phyloP scores from a whole-genome alignment of 164 flowering plant genomes.

The Kalanchoe fedtschenkoi region DNA sequence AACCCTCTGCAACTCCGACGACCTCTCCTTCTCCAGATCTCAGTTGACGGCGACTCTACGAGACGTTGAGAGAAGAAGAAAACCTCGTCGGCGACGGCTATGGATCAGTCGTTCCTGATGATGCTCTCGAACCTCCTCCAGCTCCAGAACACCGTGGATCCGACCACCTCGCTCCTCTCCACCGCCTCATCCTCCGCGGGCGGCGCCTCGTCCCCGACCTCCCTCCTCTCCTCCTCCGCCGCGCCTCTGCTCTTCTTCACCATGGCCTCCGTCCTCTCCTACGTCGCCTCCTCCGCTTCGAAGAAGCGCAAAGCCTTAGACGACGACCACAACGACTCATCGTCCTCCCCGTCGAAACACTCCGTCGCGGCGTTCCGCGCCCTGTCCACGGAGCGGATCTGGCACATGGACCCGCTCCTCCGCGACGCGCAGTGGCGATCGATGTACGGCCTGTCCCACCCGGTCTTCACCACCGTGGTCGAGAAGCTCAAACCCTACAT shows the following conservation, averaged over 20 bases:
- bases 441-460: slow-evolving; percentile 79
- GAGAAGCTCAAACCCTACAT: slow-evolving; percentile 79
- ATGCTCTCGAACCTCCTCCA: slow-evolving; percentile 90
- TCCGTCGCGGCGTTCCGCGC: slow-evolving; percentile 74
- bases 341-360: slow-evolving; percentile 26
- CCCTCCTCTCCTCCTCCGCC: slow-evolving; percentile 40
- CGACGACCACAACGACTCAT: slow-evolving; percentile 8
- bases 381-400: slow-evolving; percentile 68
- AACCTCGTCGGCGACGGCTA: slow-evolving; percentile 13
- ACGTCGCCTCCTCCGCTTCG: slow-evolving; percentile 23
- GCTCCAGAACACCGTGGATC: slow-evolving; percentile 80
- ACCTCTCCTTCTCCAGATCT: too few relatives aligned
- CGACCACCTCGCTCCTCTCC: slow-evolving; percentile 49
- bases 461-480: slow-evolving; percentile 79
- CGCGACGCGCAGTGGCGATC: slow-evolving; percentile 88
- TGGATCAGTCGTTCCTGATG: slow-evolving; percentile 67
- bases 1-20: too few relatives aligned
- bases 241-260: slow-evolving; percentile 52
- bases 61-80: slow-evolving; percentile 11
- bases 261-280: slow-evolving; percentile 49
- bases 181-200: slow-evolving; percentile 18
- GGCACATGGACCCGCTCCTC: slow-evolving; percentile 70
- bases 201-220: slow-evolving; percentile 21
- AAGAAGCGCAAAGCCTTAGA: slow-evolving; percentile 11
- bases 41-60: background rate